Evolutionary conservation across 1,284 basidiomycete species (phyloP), one percentile per base, ranked within the genome.

Genomic region (Trichosporon sp.): DNA sequence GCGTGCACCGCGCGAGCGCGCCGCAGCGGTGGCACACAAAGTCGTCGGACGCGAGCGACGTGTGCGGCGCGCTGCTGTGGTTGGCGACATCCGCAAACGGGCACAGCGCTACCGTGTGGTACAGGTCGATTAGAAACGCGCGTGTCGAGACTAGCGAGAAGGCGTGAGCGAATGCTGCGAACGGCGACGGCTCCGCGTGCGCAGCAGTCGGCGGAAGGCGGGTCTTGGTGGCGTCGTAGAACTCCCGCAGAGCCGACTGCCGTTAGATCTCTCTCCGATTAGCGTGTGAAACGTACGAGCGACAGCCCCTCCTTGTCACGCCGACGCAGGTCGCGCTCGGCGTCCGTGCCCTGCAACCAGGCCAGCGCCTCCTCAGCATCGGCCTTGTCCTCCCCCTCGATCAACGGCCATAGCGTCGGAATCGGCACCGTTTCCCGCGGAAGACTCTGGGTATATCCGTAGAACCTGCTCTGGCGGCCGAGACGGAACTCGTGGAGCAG

Each of bases 51-150:
- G 93, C 77, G 58, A 75, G 74, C 4, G 74, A 74, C 7, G 77
- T 78, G 58, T 80, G 75, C 0, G 72, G 64, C 53, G 18, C 1
- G 47, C 66, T 8, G 75, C 73, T 72, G 68, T 97, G 94, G 81
- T 97, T 95, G 84, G 96, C 93, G 88, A 89, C 87, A 81, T 96
- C 94, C 31, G 93, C 93, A 70, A 95, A 87, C 1, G 94, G 93
- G 13, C 95, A 92, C 87, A 98, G 91, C 1, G 91, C 88, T 23
- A 95, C 85, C 1, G 89, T 89, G 80, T 95, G 92, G 80, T 89
- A 95, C 3, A 89, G 86, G 80, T 97, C 94, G 66, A 95, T 89
- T 65, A 92, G 84, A 83, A 98, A 98, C 0, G 94, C 91, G 47
- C 94, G 87, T 2, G 93, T 93, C 11, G 90, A 91, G 51, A 95